Base-by-base conservation (phyloP, 768 basidiomycete genomes). In the Lenzites betulinus region DNA sequence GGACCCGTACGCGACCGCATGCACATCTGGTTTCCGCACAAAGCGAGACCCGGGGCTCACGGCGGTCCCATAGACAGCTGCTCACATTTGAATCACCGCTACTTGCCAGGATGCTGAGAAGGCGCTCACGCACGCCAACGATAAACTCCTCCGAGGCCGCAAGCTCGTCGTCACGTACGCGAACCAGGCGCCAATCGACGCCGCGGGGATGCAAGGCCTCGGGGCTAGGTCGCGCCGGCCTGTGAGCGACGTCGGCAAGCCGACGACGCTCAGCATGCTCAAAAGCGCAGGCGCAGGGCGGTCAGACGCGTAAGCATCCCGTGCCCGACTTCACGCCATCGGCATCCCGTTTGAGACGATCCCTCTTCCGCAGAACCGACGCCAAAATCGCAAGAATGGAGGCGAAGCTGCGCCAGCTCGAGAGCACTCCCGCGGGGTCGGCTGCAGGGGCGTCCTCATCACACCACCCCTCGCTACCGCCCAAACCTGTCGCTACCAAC, bases 341-440 rank as follows among this genome's bases (percentile, higher is more conserved):
- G 47, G 3, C 15, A 9, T 8, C 16, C 28, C 22, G 48, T 22
- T 7, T 28, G 22, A 39, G 28, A 44, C 23, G 20, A 23, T 35
- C 18, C n/a, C 18, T 36, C 35, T 18, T 30, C 35, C n/a, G 41
- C 68, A 95, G 92, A 51, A 95, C 92, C 1, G 77, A 82, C 44
- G 87, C 86, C 66, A 97, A 98, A 75, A 99, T 99, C 66, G 94
- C 95, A 8, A 84, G 89, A 68, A 90, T 98, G 82, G 97, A 99
- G 75, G 96, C 96, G 2, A 99, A 99, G 74, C 79, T 99, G 23
- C 83, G 86, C 18, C 85, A 92, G 63, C 86, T 97, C 83, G 85
- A 86, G 66, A 70, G 73, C 50, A 54, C 66, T 5, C 50, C 49
- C 4, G 51, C n/a, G 23, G 52, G 58, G 53, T 53, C 67, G 5